Percentiles rank a stretch among this genome's conserved stretches.
Conservation (phyloP, 805 yeast species). For the Ogataea minuta region DNA sequence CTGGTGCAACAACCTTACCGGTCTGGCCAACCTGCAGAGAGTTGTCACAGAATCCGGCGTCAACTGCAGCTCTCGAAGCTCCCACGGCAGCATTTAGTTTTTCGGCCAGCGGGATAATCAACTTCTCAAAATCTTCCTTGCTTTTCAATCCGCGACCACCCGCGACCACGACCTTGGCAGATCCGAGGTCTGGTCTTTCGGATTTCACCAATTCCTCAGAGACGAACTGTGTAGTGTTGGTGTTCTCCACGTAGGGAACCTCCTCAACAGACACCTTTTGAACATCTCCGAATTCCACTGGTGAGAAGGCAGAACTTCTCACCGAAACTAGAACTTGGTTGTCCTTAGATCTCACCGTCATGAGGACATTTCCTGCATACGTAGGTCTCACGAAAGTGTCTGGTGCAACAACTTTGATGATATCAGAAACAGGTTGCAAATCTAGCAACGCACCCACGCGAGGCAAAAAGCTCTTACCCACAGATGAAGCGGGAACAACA, state of each 20-base stretch:
- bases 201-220: slow-evolving; percentile 71
- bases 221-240: slow-evolving; percentile 57
- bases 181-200: slow-evolving; percentile 87
- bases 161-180: slow-evolving; percentile 78
- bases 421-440: slow-evolving; percentile 84
- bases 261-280: slow-evolving; percentile 46
- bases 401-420: slow-evolving; percentile 61
- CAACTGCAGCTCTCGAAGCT: slow-evolving; percentile 98
- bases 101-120: slow-evolving; percentile 81
- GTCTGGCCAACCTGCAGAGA: slow-evolving; percentile 98
- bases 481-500: slow-evolving; percentile 77
- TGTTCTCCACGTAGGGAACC: slow-evolving; percentile 39
- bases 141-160: slow-evolving; percentile 95
- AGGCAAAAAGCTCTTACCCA: slow-evolving; percentile 85
- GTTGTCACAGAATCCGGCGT: slow-evolving; percentile 92
- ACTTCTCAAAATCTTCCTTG: slow-evolving; percentile 78
- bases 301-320: slow-evolving; percentile 78
- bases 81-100: slow-evolving; percentile 90
- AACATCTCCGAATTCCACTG: slow-evolving; percentile 34
- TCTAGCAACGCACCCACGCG: slow-evolving; percentile 83
- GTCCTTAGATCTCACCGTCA: slow-evolving; percentile 75
- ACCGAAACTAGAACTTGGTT: slow-evolving; percentile 67
- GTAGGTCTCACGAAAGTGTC: slow-evolving; percentile 88
- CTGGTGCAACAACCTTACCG: slow-evolving; percentile 97
- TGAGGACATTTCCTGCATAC: slow-evolving; percentile 91